Percentiles rank a stretch among this genome's conserved stretches.
These are phyloP conservation scores for Globisporangium radiosum DNA, from an alignment of 352 stramenopile species.

Conservation along the genomic window DNA sequence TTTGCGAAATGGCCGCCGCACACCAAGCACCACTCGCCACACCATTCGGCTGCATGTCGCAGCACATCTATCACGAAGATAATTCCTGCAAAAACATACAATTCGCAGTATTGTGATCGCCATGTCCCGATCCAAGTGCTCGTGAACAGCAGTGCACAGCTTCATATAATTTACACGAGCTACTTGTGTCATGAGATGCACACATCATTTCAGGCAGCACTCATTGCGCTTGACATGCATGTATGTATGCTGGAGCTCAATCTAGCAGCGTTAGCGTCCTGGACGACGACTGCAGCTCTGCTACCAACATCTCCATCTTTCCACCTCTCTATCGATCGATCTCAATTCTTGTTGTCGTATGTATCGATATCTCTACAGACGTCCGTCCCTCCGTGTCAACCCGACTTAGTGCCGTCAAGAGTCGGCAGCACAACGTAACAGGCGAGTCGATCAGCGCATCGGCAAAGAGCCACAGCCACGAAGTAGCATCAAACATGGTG, in stretches of 20 bases:
- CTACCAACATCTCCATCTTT: too few relatives aligned
- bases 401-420: background rate
- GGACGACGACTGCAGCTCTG: too few relatives aligned
- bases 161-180: background rate
- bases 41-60: background rate
- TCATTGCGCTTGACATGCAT: background rate
- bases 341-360: too few relatives aligned
- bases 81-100: background rate
- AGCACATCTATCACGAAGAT: background rate
- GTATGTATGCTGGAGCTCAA: background rate
- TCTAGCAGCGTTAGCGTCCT: too few relatives aligned
- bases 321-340: too few relatives aligned
- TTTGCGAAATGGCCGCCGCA: conserved; percentile 1
- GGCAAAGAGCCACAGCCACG: background rate
- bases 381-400: too few relatives aligned
- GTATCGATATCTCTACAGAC: too few relatives aligned
- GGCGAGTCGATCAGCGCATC: too few relatives aligned
- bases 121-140: too few relatives aligned
- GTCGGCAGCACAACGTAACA: too few relatives aligned
- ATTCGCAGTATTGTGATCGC: too few relatives aligned
- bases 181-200: background rate
- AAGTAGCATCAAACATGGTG: background rate
- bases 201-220: background rate
- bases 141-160: background rate
- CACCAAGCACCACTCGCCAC: conserved; percentile 12